Evolutionary conservation across 371 early-diverging fungal genomes (phyloP).

Genomic region (Mortierella sp.): DNA sequence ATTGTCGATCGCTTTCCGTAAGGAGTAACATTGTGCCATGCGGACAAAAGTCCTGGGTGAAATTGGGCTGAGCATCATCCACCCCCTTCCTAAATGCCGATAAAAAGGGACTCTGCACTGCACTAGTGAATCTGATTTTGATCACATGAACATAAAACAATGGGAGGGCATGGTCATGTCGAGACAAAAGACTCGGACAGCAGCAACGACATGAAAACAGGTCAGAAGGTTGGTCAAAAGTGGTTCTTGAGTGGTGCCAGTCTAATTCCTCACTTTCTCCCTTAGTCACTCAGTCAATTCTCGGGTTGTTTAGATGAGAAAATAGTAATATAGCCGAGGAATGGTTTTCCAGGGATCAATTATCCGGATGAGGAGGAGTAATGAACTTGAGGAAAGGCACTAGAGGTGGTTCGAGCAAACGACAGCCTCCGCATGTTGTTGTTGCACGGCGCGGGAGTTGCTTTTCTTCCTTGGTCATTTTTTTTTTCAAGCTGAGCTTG

Average conservation of each 20-base stretch:
- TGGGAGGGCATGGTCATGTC: not conserved
- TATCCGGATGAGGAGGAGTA: not conserved
- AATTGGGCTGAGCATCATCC: slow-evolving; percentile 1
- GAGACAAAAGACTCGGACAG: not conserved
- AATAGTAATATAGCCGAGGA: not conserved
- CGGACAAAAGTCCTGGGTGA: not conserved
- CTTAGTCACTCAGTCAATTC: no score
- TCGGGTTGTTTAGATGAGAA: not conserved
- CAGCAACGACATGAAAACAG: not conserved
- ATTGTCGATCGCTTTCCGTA: not conserved
- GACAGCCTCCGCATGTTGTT: no score
- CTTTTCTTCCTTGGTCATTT: no score
- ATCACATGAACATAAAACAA: not conserved
- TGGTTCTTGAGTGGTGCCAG: not conserved
- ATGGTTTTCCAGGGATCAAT: not conserved
- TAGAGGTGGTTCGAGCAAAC: not conserved
- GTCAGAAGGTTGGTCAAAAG: not conserved
- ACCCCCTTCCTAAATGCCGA: not conserved
- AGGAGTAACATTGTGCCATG: not conserved
- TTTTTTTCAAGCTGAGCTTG: no score
- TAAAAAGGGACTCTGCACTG: not conserved
- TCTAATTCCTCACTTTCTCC: not conserved
- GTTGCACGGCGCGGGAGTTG: no score
- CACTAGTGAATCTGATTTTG: no score
- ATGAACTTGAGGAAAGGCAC: not conserved